Evolutionary conservation across 768 basidiomycete genomes (phyloP).

Genomic region (Tylopilus felleus): DNA sequence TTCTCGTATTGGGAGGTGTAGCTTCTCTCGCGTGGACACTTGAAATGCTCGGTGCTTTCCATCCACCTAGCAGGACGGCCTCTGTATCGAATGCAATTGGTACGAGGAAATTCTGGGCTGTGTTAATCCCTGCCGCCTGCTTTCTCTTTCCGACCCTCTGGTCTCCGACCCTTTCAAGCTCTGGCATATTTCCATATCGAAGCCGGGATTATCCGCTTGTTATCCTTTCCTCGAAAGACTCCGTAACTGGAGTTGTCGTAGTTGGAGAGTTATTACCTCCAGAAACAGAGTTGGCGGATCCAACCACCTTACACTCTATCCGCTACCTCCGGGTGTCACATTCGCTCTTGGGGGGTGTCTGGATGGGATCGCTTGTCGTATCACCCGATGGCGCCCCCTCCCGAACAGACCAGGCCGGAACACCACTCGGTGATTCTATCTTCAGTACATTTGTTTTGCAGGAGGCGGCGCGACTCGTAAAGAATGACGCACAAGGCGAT

Average conservation of each 20-base stretch:
- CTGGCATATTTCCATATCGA: constrained; percentile 45
- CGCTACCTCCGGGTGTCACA: constrained; percentile 64
- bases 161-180: constrained; percentile 58
- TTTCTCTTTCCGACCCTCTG: constrained; percentile 41
- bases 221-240: constrained; percentile 63
- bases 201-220: constrained; percentile 55
- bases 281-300: constrained; percentile 24
- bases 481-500: constrained; percentile 43
- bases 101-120: constrained; percentile 9
- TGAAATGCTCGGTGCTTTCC: not conserved
- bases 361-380: constrained; percentile 57
- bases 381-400: constrained; percentile 41
- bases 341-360: constrained; percentile 71
- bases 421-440: constrained; percentile 68
- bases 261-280: constrained; percentile 69
- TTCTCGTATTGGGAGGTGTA: constrained; percentile 22
- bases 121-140: constrained; percentile 29
- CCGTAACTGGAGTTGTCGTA: constrained; percentile 76
- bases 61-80: not conserved
- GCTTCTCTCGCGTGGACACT: constrained; percentile 13
- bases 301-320: constrained; percentile 42
- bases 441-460: constrained; percentile 85
- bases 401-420: constrained; percentile 49
- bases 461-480: constrained; percentile 74
- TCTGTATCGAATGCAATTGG: not conserved